Evolutionary conservation across 805 yeast genomes (phyloP).

Genomic region (Candida corydali): DNA sequence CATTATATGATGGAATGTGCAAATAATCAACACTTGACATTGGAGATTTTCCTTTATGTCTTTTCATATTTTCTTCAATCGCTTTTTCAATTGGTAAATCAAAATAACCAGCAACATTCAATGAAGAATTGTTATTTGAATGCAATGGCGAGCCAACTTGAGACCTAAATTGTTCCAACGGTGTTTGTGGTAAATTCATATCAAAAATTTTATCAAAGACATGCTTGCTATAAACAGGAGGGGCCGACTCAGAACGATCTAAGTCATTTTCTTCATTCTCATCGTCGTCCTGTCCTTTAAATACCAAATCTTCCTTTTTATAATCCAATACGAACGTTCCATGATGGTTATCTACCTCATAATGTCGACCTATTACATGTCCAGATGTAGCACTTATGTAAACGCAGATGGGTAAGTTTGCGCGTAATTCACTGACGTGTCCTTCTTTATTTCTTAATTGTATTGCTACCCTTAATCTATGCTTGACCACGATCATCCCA

Average conservation of each 20-base stretch:
- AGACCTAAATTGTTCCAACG: conserved; percentile 29
- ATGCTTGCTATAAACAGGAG: conserved; percentile 41
- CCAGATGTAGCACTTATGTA: conserved; percentile 40
- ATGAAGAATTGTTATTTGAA: conserved; percentile 9
- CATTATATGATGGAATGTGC: conserved; percentile 36
- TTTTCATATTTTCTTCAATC: conserved; percentile 2
- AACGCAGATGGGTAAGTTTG: conserved; percentile 45
- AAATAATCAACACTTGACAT: conserved; percentile 23
- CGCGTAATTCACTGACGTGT: conserved; percentile 47
- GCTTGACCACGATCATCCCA: conserved; percentile 41
- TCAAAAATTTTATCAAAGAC: conserved; percentile 36
- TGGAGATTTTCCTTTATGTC: conserved; percentile 2
- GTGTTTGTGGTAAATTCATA: conserved; percentile 28
- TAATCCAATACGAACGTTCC: conserved; percentile 22
- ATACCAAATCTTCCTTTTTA: conserved; percentile 24
- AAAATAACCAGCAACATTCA: conserved; percentile 5
- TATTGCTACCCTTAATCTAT: conserved; percentile 41
- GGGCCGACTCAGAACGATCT: conserved; percentile 32
- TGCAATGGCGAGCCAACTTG: conserved; percentile 9
- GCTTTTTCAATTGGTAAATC: conserved; percentile 8
- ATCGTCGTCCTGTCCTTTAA: conserved; percentile 12
- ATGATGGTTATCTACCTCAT: conserved; percentile 25
- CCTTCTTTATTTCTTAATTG: conserved; percentile 47
- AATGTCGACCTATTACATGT: conserved; percentile 29
- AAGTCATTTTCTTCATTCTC: conserved; percentile 14